Conservation (phyloP, 352 stramenopile genomes). For the Phytophthora quininea region DNA sequence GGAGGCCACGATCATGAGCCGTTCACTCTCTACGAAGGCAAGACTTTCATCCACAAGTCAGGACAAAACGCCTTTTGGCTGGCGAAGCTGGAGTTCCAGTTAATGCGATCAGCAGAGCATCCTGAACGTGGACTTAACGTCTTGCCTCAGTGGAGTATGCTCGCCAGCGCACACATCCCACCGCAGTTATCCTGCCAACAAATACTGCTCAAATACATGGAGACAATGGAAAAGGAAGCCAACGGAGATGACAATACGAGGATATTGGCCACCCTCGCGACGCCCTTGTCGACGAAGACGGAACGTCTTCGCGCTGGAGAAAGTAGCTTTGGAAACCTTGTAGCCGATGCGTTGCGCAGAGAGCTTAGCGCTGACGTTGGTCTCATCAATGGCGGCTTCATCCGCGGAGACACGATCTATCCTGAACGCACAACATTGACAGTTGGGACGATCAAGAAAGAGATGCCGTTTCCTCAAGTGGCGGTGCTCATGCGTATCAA, state of each 20-base stretch:
- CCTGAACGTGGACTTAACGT: conserved; percentile 40
- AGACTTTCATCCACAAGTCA: conserved; percentile 85
- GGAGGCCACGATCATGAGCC: conserved; percentile 91
- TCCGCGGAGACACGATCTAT: conserved; percentile 33
- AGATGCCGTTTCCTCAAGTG: conserved; percentile 71
- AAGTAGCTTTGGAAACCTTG: conserved; percentile 69
- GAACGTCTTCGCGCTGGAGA: conserved; percentile 58
- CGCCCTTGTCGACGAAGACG: conserved; percentile 65
- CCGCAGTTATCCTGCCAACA: conserved; percentile 50
- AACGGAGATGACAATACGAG: conserved; percentile 32
- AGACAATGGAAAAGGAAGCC: conserved; percentile 52
- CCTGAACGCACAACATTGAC: conserved; percentile 10
- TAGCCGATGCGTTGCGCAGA: conserved; percentile 65
- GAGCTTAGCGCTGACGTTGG: conserved; percentile 58
- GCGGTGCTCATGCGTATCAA: conserved; percentile 55
- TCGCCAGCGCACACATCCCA: conserved; percentile 51
- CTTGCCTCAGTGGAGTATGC: conserved; percentile 70
- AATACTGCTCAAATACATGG: conserved; percentile 65
- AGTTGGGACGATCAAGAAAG: conserved; percentile 63
- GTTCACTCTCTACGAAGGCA: conserved; percentile 67
- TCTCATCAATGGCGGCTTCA: conserved; percentile 84
- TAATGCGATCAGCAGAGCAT: conserved; percentile 30
- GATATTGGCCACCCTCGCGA: conserved; percentile 43
- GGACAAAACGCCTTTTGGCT: conserved; percentile 85
- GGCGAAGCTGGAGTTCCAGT: conserved; percentile 62